A percentile compares a stretch with the other conserved stretches of the same genome.
Conservation (phyloP, 306 rosid genomes). For the Parietaria judaica region DNA sequence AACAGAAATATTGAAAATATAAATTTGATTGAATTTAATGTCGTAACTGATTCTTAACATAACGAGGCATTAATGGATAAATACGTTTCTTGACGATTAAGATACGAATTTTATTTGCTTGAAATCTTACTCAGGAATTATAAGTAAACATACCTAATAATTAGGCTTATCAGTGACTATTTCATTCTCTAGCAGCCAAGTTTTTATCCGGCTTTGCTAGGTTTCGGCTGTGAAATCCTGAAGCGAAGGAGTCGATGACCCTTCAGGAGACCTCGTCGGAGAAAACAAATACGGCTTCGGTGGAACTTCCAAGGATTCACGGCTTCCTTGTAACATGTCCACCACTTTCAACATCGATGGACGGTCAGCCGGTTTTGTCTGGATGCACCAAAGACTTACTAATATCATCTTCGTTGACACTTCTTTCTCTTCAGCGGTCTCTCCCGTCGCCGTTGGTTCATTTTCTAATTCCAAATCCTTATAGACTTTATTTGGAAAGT, state of each 20-base stretch:
- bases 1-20: too few relatives aligned
- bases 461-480: background rate
- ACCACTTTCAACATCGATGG: conserved; percentile 21
- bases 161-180: too few relatives aligned
- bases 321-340: conserved; percentile 14
- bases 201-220: too few relatives aligned
- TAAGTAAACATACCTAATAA: too few relatives aligned
- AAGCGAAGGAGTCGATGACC: background rate
- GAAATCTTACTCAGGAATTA: too few relatives aligned
- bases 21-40: too few relatives aligned
- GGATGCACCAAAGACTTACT: conserved; percentile 16
- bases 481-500: background rate
- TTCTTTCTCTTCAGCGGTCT: conserved; percentile 3
- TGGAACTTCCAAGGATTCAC: conserved; percentile 8
- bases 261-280: conserved; percentile 11
- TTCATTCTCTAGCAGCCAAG: too few relatives aligned
- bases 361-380: conserved; percentile 5
- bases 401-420: conserved; percentile 12
- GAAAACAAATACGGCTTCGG: conserved; percentile 14
- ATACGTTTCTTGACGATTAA: too few relatives aligned
- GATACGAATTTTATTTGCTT: too few relatives aligned
- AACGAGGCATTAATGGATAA: too few relatives aligned
- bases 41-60: too few relatives aligned
- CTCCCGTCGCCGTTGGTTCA: background rate
- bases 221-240: background rate